Evolutionary conservation across 2,329 filamentous ascomycete species (phyloP), one percentile per base, ranked within the genome.

Genomic region (Parascedosporium putredinis): DNA sequence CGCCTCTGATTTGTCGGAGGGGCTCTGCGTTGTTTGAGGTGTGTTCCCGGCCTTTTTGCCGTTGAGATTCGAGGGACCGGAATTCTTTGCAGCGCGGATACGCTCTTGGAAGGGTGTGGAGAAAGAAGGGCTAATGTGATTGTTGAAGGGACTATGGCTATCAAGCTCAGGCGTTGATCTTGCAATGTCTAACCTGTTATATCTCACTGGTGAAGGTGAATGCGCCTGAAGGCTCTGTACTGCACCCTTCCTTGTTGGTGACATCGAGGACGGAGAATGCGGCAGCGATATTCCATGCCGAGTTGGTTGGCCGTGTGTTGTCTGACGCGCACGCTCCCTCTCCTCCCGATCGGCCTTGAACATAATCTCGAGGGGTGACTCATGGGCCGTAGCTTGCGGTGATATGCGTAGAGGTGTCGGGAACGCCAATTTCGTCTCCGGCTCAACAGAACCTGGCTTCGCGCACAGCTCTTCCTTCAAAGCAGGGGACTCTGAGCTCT

Each of bases 271-370:
- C 25, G 48, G 29, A n/a, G 48, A 50, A 51, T 31, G 24, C 38
- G 38, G 38, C 25, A 27, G 24, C 22, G 31, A 16, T 18, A 24
- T 40, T 4, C 16, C 24, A 38, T 23, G 31, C 33, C 18, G 46
- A 9, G 2, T 25, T 31, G 47, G 18, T n/a, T 42, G 34, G 5
- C 23, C 36, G 20, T 14, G 8, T 16, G 10, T 43, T 33, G 47
- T 36, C 10, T 25, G 36, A 5, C 48, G 53, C 24, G 50, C 50
- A n/a, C 75, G 73, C 49, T 82, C 81, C 60, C 81, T 85, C 64
- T 93, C 86, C 53, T 86, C 84, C 46, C 86, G 79, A 57, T 95
- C 86, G 29, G 88, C 89, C 53, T 84, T 84, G 71, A 97, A 97
- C 62, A 97, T 84, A 54, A 95, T 77, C 59, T 97, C 90, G 4